Percentiles rank a stretch among this genome's conserved stretches.
Evolutionary conservation across 2,329 filamentous ascomycete species (phyloP).

Genomic region (Dactylonectria macrodidyma): DNA sequence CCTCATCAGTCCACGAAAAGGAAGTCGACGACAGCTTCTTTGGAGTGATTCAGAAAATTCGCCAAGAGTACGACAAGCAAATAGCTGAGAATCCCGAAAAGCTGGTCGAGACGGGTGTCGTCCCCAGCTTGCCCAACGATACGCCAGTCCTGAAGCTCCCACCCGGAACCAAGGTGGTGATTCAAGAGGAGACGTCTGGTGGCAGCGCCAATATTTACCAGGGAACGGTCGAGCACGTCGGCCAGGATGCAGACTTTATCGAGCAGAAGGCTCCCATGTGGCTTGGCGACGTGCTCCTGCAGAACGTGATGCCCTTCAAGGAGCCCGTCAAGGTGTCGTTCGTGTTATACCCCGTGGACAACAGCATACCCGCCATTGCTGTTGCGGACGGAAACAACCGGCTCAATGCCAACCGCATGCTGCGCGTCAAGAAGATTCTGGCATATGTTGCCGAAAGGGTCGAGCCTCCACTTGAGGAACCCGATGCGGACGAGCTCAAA

Average conservation of each 20-base stretch:
- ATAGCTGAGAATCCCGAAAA: conserved; percentile 69
- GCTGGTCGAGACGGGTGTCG: conserved; percentile 73
- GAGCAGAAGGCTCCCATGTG: conserved; percentile 92
- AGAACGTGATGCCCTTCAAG: conserved; percentile 87
- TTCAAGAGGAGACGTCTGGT: conserved; percentile 77
- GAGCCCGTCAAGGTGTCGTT: conserved; percentile 98
- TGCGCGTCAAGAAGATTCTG: conserved; percentile 94
- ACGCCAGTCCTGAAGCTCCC: conserved; percentile 84
- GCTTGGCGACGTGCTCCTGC: conserved; percentile 88
- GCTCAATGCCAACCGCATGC: conserved; percentile 96
- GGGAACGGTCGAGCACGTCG: conserved; percentile 85
- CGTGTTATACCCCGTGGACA: conserved; percentile 84
- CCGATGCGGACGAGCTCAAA: conserved; percentile 73
- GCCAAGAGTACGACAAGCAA: conserved; percentile 80
- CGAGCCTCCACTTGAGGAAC: conserved; percentile 76
- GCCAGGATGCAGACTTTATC: conserved; percentile 83
- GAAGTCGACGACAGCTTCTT: conserved; percentile 82
- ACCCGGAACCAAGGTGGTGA: conserved; percentile 75
- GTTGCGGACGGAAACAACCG: conserved; percentile 87
- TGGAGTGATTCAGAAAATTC: conserved; percentile 81
- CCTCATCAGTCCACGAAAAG: conserved; percentile 77
- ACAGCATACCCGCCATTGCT: conserved; percentile 78
- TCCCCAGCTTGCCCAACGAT: conserved; percentile 79
- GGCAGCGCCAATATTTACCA: conserved; percentile 89
- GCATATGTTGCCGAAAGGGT: conserved; percentile 94